These are phyloP conservation scores for Royoungia palumana DNA, from an alignment of 768 basidiomycete species.

Conservation along the genomic window DNA sequence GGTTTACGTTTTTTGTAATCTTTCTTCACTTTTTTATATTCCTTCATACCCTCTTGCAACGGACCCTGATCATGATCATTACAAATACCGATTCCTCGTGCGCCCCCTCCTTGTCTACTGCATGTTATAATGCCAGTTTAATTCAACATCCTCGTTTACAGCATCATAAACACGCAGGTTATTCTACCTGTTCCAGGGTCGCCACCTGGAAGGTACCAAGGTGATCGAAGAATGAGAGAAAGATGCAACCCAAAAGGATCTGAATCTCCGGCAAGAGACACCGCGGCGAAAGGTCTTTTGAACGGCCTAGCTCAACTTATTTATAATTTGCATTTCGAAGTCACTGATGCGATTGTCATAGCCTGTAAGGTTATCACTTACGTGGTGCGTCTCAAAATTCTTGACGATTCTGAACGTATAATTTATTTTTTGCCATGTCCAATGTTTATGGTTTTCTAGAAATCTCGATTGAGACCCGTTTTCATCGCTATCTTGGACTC, in stretches of 20 bases:
- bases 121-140: constrained; percentile 20
- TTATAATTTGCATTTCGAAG: constrained; percentile 12
- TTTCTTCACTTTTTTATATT: not conserved
- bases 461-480: constrained; percentile 4
- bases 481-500: not conserved
- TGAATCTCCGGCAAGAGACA: constrained; percentile 20
- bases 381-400: constrained; percentile 18
- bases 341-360: constrained; percentile 17
- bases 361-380: constrained; percentile 21
- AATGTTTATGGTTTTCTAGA: not conserved
- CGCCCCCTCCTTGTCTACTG: constrained; percentile 1
- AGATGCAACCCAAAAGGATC: constrained; percentile 17
- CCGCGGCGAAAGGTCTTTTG: constrained; percentile 26
- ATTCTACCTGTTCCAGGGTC: constrained; percentile 13
- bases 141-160: constrained; percentile 8
- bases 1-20: constrained; percentile 11
- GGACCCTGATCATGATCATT: constrained; percentile 13
- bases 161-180: constrained; percentile 5
- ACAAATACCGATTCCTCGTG: constrained; percentile 13
- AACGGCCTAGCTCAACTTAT: constrained; percentile 1
- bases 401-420: constrained; percentile 11
- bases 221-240: constrained; percentile 17
- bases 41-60: constrained; percentile 19
- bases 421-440: constrained; percentile 8
- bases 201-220: constrained; percentile 8